A percentile compares a stretch with the other conserved stretches of the same genome.
phyloP scores from a whole-genome alignment of 495 filamentous ascomycete genomes.

The Cercophora samala region DNA sequence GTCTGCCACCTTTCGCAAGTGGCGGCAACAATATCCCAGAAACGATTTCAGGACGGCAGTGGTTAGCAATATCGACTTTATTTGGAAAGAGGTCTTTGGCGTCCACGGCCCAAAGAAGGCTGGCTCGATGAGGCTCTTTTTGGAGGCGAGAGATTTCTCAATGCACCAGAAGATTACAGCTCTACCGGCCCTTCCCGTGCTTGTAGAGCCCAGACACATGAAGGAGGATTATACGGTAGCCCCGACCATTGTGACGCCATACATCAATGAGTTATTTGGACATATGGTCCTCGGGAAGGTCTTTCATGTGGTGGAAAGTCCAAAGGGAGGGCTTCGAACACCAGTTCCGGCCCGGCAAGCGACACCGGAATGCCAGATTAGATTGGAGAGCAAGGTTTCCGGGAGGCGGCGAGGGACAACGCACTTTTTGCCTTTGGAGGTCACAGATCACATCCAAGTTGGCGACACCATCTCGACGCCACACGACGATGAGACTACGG shows the following conservation, averaged over 20 bases:
- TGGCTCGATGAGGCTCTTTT: constrained; percentile 45
- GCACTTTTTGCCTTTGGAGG: constrained; percentile 8
- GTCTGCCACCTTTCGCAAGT: constrained; percentile 40
- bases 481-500: constrained; percentile 37
- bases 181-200: constrained; percentile 10
- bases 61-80: constrained; percentile 54
- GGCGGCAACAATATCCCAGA: constrained; percentile 46
- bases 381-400: neutral
- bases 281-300: constrained; percentile 57
- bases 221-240: constrained; percentile 39
- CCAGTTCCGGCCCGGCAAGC: neutral
- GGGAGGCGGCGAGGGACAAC: neutral
- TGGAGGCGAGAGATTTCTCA: constrained; percentile 26
- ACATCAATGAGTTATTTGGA: constrained; percentile 60
- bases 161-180: constrained; percentile 21
- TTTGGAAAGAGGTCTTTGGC: constrained; percentile 59
- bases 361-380: neutral
- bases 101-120: constrained; percentile 28
- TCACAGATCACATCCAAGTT: constrained; percentile 26
- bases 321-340: neutral
- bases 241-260: constrained; percentile 65
- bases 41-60: constrained; percentile 58
- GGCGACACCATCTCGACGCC: constrained; percentile 45
- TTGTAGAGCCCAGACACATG: neutral
- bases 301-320: constrained; percentile 31